Conservation (phyloP, 1,139 yeast species). For the Kurtzmaniella natalensis region DNA sequence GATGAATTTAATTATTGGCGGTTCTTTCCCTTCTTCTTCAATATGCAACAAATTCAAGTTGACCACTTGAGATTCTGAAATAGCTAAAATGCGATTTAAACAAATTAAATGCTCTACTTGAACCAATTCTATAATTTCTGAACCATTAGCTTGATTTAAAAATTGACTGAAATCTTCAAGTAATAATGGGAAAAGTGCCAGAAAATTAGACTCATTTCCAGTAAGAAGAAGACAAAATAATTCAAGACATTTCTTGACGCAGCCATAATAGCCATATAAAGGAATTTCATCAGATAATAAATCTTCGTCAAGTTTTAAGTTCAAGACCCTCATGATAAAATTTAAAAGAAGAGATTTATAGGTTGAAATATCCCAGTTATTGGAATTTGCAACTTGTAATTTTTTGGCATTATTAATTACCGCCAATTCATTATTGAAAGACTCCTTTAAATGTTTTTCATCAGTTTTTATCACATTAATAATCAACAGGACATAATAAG, state of each 20-base stretch:
- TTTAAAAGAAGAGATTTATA: slow-evolving; percentile 54
- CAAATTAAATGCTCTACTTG: slow-evolving; percentile 26
- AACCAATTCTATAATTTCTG: slow-evolving; percentile 25
- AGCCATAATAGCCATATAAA: slow-evolving; percentile 22
- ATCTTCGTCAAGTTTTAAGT: slow-evolving; percentile 24
- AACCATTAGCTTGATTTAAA: slow-evolving; percentile 8
- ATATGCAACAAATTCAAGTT: slow-evolving; percentile 23
- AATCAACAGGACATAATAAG: slow-evolving; percentile 52
- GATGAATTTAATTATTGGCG: slow-evolving; percentile 31
- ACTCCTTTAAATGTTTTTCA: slow-evolving; percentile 35
- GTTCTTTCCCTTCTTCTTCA: slow-evolving; percentile 23
- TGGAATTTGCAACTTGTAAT: slow-evolving; percentile 27
- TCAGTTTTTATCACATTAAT: slow-evolving; percentile 48
- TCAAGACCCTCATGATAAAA: slow-evolving; percentile 42
- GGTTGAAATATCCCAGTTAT: slow-evolving; percentile 55
- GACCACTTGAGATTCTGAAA: slow-evolving; percentile 27
- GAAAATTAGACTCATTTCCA: slow-evolving; percentile 54
- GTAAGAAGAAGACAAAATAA: slow-evolving; percentile 44
- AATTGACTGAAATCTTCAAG: slow-evolving; percentile 25
- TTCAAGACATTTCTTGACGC: slow-evolving; percentile 31
- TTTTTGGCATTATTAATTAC: slow-evolving; percentile 46
- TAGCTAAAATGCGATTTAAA: slow-evolving; percentile 27
- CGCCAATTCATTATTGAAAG: slow-evolving; percentile 52
- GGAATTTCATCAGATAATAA: slow-evolving; percentile 14
- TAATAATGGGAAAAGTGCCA: slow-evolving; percentile 28